Conservation (phyloP, 306 rosid genomes). For the Phaseolus lunatus region DNA sequence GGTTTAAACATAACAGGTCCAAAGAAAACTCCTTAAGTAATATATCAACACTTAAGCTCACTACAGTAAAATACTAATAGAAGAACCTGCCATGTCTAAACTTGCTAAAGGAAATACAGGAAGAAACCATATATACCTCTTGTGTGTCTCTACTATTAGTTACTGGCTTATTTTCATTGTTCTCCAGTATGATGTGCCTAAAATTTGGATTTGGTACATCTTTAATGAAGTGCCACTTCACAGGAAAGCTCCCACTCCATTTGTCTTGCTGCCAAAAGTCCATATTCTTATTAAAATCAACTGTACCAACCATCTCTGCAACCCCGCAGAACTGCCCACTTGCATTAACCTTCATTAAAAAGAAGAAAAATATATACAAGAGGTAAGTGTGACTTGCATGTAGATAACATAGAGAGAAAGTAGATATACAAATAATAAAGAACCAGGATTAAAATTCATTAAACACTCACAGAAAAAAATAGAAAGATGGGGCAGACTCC, state of each 20-base stretch:
- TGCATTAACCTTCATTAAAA: slow-evolving; percentile 75
- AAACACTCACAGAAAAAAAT: slow-evolving; percentile 76
- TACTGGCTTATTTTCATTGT: slow-evolving; percentile 97
- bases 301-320: slow-evolving; percentile 85
- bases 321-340: slow-evolving; percentile 96
- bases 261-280: slow-evolving; percentile 99
- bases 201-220: slow-evolving; percentile 82
- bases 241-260: slow-evolving; percentile 98
- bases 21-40: background rate
- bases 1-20: background rate
- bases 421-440: background rate
- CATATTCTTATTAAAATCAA: slow-evolving; percentile 86
- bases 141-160: slow-evolving; percentile 97
- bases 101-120: slow-evolving; percentile 7
- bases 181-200: slow-evolving; percentile 87
- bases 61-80: background rate
- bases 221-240: slow-evolving; percentile 90
- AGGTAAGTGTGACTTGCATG: slow-evolving; percentile 30
- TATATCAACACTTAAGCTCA: background rate
- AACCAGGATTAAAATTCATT: background rate
- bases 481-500: slow-evolving; percentile 81
- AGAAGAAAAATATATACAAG: background rate
- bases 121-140: slow-evolving; percentile 62
- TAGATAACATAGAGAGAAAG: background rate
- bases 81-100: background rate